Base-by-base conservation (phyloP, 495 filamentous ascomycete species). In the Lichina pygmaea region DNA sequence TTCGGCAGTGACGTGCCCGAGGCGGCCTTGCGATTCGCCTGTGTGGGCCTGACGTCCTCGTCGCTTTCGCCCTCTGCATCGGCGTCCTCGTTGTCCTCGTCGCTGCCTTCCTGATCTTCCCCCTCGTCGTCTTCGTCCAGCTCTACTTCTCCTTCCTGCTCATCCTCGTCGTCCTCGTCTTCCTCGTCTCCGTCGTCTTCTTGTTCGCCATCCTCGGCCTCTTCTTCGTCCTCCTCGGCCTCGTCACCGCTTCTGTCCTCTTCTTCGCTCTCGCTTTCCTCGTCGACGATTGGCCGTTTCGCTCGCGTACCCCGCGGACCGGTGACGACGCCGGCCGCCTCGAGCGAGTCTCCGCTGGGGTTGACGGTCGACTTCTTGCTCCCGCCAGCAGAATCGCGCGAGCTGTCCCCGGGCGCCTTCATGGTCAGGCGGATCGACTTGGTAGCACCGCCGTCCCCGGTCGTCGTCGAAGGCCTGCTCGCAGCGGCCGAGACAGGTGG, bases 351-450 rank as follows among this genome's bases (percentile, higher is more conserved):
- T 24, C 48, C 15, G 13, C 33, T 24, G 17, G 34, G 34, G 33
- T 41, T 30, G 15, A n/a, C 42, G 32, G 42, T 46, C 10, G 17
- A 41, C 42, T 36, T 49, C 43, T 24, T 34, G 8, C 6, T 33
- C 11, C 43, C 32, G 40, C 34, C 43, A 3, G 34, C 44, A 31
- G 51, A 52, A 41, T 57, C 54, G 24, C 54, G 57, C 24, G 54
- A 49, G 37, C 54, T 57, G 13, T 54, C 41, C 24, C 15, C 30
- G 3, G 48, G 43, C 42, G 86, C 76, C 63, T 84, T 93, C 52
- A 93, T 75, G 32, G 78, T 91, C 42, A 93, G 63, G 56, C 72
- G 72, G 45, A 86, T 70, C 48, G 78, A 76, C 58, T 69, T 71
- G 49, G 63, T 66, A 60, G 43, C 60, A 39, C 36, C 11, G 63